Evolutionary conservation across 169 alveolate species (phyloP).

Genomic region (Cryptosporidium tyzzeri): DNA sequence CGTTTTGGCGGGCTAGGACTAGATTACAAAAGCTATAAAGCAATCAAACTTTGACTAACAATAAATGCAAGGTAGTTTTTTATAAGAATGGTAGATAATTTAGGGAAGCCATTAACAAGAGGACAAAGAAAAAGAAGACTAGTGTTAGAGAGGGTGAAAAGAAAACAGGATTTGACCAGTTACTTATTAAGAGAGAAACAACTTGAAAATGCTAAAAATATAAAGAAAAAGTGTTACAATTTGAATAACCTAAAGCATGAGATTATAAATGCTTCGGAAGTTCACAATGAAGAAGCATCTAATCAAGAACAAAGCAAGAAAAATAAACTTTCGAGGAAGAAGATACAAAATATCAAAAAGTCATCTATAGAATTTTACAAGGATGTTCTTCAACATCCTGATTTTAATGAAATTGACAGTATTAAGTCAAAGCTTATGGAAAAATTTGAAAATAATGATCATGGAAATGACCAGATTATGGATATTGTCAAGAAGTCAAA

Average conservation of each 20-base stretch:
- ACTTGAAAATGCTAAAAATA: constrained; percentile 18
- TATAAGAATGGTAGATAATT: neutral
- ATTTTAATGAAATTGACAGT: constrained; percentile 25
- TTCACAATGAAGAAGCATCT: neutral
- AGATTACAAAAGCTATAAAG: neutral
- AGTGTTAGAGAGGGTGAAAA: constrained; percentile 28
- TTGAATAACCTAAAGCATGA: constrained; percentile 22
- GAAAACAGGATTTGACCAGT: constrained; percentile 53
- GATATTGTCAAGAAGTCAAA: neutral
- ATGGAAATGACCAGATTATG: neutral
- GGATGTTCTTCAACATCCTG: constrained; percentile 44
- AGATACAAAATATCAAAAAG: constrained; percentile 1
- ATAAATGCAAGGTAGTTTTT: neutral
- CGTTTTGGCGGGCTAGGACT: neutral
- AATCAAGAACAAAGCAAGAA: neutral
- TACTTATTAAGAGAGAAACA: constrained; percentile 23
- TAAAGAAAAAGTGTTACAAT: constrained; percentile 18
- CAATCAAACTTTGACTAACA: neutral
- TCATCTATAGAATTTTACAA: constrained; percentile 6
- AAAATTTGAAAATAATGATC: neutral
- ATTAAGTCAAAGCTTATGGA: constrained; percentile 23
- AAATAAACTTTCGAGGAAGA: constrained; percentile 32
- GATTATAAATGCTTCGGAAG: neutral
- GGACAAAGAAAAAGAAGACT: constrained; percentile 68
- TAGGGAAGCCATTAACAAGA: constrained; percentile 32